These are phyloP conservation scores for Clitopilus passeckerianus DNA, from an alignment of 768 basidiomycete species.

Conservation along the genomic window DNA sequence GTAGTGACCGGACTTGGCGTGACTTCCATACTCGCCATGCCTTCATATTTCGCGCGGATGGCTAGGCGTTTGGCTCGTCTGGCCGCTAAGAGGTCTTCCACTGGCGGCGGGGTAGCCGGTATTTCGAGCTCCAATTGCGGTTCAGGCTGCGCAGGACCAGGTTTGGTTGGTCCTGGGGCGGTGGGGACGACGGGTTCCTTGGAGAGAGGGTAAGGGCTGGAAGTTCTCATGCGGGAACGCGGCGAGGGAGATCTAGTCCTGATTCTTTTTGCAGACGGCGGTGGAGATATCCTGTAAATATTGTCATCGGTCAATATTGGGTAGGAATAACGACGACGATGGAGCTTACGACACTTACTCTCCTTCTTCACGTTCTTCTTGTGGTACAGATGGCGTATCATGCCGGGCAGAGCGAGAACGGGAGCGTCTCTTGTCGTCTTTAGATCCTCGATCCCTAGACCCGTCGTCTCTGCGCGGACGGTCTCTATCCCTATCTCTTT, in stretches of 20 bases:
- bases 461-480: slow-evolving; percentile 16
- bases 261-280: slow-evolving; percentile 14
- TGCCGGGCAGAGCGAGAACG: slow-evolving; percentile 10
- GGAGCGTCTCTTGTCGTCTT: slow-evolving; percentile 18
- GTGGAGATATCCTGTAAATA: slow-evolving; percentile 44
- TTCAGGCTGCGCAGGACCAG: slow-evolving; percentile 23
- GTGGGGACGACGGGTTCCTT: slow-evolving; percentile 1
- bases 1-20: slow-evolving; percentile 69
- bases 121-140: slow-evolving; percentile 54
- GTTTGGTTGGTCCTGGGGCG: slow-evolving; percentile 11
- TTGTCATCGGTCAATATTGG: neutral
- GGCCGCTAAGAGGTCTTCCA: slow-evolving; percentile 63
- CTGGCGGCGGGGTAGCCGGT: slow-evolving; percentile 44
- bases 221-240: neutral
- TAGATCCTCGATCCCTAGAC: slow-evolving; percentile 12
- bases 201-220: neutral
- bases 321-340: neutral
- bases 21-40: slow-evolving; percentile 39
- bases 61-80: slow-evolving; percentile 71
- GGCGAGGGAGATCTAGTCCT: slow-evolving; percentile 19
- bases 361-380: slow-evolving; percentile 82
- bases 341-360: slow-evolving; percentile 68
- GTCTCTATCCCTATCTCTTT: slow-evolving; percentile 10
- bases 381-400: neutral
- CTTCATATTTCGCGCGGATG: slow-evolving; percentile 73